A percentile compares a stretch with the other conserved stretches of the same genome.
phyloP scores from a whole-genome alignment of 768 basidiomycete species.

The Lactarius indigo region DNA sequence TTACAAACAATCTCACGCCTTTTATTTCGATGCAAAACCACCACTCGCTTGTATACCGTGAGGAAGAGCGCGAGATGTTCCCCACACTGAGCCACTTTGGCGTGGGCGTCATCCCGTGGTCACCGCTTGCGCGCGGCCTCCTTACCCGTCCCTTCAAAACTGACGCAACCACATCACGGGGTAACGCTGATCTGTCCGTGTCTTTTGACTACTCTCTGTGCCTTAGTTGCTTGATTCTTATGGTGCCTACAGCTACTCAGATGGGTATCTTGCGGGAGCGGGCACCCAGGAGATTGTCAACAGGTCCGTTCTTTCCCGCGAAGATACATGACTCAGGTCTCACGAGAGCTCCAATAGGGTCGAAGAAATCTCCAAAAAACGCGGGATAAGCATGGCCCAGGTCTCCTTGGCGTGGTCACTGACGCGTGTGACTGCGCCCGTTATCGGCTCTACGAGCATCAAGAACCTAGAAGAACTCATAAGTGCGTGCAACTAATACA shows the following conservation, averaged over 20 bases:
- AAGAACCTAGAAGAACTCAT: conserved; percentile 22
- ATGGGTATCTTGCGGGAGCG: not conserved
- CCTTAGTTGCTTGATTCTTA: not conserved
- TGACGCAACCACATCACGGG: not conserved
- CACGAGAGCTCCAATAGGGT: conserved; percentile 30
- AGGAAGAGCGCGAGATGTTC: conserved; percentile 40
- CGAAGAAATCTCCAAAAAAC: conserved; percentile 38
- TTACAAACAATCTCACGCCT: conserved; percentile 18
- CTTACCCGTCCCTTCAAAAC: conserved; percentile 20
- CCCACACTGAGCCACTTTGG: conserved; percentile 29
- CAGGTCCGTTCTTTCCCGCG: conserved; percentile 5
- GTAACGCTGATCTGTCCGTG: conserved; percentile 12
- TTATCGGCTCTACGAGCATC: conserved; percentile 20
- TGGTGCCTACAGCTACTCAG: not conserved
- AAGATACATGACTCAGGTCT: not conserved
- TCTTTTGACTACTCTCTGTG: not conserved
- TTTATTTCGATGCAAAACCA: conserved; percentile 26
- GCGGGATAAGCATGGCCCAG: conserved; percentile 42
- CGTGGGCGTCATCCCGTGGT: conserved; percentile 24
- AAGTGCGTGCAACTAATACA: not conserved
- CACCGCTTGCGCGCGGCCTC: conserved; percentile 22
- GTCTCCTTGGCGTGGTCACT: conserved; percentile 38
- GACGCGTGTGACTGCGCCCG: conserved; percentile 15
- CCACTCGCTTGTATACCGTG: conserved; percentile 38
- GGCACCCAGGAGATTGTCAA: conserved; percentile 22